A percentile compares a stretch with the other conserved stretches of the same genome.
These are phyloP conservation scores for Cymbopogon flexuosus DNA, from an alignment of 202 grass and related monocot species.

Conservation along the genomic window DNA sequence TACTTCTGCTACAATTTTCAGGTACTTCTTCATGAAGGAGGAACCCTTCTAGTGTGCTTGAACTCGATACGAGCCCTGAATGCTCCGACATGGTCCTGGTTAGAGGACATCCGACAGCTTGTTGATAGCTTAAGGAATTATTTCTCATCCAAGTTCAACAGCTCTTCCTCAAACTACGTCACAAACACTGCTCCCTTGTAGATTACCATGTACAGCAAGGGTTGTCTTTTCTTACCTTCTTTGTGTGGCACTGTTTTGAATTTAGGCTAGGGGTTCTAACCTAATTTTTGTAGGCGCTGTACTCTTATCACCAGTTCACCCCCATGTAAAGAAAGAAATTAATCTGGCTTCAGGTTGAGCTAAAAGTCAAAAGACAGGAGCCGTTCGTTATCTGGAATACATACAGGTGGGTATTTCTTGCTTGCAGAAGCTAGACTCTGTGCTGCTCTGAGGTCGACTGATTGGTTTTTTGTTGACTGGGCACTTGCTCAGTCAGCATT, in stretches of 20 bases:
- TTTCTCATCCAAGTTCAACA: constrained; percentile 43
- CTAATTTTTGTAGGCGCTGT: constrained; percentile 40
- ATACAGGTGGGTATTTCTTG: neutral
- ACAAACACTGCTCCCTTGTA: constrained; percentile 36
- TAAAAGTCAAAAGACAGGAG: constrained; percentile 7
- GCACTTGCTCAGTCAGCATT: neutral
- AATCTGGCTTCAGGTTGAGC: neutral
- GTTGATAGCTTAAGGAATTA: constrained; percentile 40
- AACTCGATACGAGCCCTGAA: constrained; percentile 93
- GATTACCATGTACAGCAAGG: constrained; percentile 18
- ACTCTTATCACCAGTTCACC: neutral
- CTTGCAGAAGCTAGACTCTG: neutral
- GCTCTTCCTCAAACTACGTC: constrained; percentile 33
- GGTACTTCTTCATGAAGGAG: constrained; percentile 95
- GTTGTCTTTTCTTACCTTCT: neutral
- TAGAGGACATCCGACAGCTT: constrained; percentile 54
- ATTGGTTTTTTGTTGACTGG: neutral
- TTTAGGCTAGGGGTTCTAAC: constrained; percentile 34
- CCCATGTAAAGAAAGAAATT: constrained; percentile 39
- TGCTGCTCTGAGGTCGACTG: neutral
- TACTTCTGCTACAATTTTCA: constrained; percentile 27
- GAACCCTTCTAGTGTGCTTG: constrained; percentile 86
- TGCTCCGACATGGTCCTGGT: constrained; percentile 73
- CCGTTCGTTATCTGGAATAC: neutral
- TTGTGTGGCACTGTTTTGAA: neutral